Conservation (phyloP, 2,329 filamentous ascomycete species). For the Aspergillus novoparasiticus region DNA sequence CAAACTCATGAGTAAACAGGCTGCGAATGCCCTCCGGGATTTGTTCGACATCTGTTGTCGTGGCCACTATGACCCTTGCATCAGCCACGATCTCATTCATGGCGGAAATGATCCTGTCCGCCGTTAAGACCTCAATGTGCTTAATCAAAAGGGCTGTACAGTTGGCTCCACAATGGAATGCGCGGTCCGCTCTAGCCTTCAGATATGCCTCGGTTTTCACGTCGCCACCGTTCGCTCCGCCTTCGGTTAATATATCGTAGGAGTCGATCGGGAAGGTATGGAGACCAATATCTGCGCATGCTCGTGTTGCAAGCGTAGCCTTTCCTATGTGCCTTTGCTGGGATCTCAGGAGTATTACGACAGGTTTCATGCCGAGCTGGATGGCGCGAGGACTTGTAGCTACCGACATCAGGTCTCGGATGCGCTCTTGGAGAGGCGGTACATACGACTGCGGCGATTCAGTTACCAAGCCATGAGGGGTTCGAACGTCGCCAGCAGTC, state of each 20-base stretch:
- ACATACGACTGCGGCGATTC: constrained; percentile 51
- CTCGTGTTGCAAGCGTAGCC: constrained; percentile 71
- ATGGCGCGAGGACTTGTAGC: constrained; percentile 86
- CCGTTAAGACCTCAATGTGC: constrained; percentile 87
- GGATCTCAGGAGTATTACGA: constrained; percentile 85
- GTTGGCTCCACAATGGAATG: constrained; percentile 82
- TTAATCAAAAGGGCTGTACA: constrained; percentile 82
- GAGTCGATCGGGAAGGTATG: constrained; percentile 88
- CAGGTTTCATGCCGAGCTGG: constrained; percentile 81
- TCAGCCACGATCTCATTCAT: constrained; percentile 82
- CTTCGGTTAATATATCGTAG: constrained; percentile 93
- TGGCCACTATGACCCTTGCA: constrained; percentile 82
- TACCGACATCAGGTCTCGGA: constrained; percentile 83
- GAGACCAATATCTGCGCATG: constrained; percentile 85
- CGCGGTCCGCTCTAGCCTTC: constrained; percentile 82
- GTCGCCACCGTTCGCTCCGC: constrained; percentile 80
- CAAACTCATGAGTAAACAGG: constrained; percentile 92
- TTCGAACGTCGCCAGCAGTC: constrained; percentile 32
- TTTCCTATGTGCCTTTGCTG: constrained; percentile 95
- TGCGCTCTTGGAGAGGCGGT: constrained; percentile 65
- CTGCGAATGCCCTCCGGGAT: constrained; percentile 86
- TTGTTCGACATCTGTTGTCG: constrained; percentile 93
- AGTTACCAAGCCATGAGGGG: constrained; percentile 39
- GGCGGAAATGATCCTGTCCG: constrained; percentile 83
- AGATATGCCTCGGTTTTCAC: constrained; percentile 93